Percentiles rank a stretch among this genome's conserved stretches.
Conservation (phyloP, 257 asterid genomes). For the Catharanthus roseus region DNA sequence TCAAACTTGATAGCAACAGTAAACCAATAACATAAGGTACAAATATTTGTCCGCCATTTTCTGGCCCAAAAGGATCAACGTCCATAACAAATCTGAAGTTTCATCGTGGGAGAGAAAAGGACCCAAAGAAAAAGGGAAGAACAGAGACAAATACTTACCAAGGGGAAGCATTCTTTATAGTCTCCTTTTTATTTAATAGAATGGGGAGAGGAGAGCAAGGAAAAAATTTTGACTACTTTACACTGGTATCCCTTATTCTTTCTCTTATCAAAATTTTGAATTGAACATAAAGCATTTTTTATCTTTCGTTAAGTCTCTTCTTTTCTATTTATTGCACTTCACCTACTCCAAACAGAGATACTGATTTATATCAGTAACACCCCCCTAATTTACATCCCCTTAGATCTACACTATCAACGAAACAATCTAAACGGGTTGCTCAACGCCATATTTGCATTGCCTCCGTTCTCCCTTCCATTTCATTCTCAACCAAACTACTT, state of each 20-base stretch:
- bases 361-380: too few species aligned
- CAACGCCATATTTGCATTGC: too few species aligned
- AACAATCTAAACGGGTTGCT: too few species aligned
- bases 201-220: neutral
- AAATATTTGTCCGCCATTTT: neutral
- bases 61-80: neutral
- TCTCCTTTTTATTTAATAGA: neutral
- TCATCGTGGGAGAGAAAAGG: neutral
- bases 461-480: too few species aligned
- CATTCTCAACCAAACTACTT: too few species aligned
- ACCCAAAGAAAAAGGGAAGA: neutral
- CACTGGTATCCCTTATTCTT: neutral
- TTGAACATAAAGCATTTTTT: neutral
- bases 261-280: neutral
- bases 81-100: neutral
- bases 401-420: too few species aligned
- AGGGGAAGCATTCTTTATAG: neutral
- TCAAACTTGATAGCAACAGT: neutral
- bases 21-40: neutral
- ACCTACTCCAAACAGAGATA: too few species aligned
- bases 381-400: too few species aligned
- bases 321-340: neutral
- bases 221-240: neutral
- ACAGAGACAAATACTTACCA: neutral
- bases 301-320: neutral